Evolutionary conservation across 768 basidiomycete species (phyloP), one percentile per base, ranked within the genome.

Genomic region (Trametes coccinea): DNA sequence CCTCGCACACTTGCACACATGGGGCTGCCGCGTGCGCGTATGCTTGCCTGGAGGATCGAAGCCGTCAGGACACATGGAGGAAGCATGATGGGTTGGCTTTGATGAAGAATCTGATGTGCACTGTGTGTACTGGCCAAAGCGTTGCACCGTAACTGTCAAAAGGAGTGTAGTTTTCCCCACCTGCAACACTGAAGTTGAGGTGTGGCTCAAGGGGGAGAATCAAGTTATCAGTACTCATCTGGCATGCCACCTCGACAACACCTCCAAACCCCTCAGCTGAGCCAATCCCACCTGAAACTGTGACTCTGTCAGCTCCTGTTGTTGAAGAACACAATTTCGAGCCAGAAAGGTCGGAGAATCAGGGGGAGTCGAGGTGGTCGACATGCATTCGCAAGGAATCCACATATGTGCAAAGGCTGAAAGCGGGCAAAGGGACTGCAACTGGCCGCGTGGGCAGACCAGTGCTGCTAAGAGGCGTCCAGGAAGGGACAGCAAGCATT

Each of bases 61-160:
- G 58, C 49, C 65, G 8, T n/a, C 31, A 7, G 53, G 16, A 5
- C 29, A 52, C 14, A 56, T 61, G 2, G 53, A 46, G 7, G 45
- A 30, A 7, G 60, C 30, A 9, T 39, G 62, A 11, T 69, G 58
- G 61, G 65, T 63, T 9, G 61, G 65, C 6, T 37, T 37, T 37
- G 11, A 6, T 37, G 11, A 11, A 37, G 11, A 37, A 22, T 22
- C 22, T 22, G 22, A 22, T 22, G 34, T 11, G 34, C 11, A 37
- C 6, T 37, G 34, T 3, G 66, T 78, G 10, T 79, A 77, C 58
- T 79, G 74, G 75, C 71, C 71, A 0, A 57, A 64, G 10, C 70
- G 63, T 16, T 64, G 54, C 3, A 47, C 62, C 0, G 62, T 77
- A 1, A 66, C 67, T 0, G 68, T 74, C 17, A 69, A 77, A 51